phyloP scores from a whole-genome alignment of 495 filamentous ascomycete species.

The Cudoniella acicularis region DNA sequence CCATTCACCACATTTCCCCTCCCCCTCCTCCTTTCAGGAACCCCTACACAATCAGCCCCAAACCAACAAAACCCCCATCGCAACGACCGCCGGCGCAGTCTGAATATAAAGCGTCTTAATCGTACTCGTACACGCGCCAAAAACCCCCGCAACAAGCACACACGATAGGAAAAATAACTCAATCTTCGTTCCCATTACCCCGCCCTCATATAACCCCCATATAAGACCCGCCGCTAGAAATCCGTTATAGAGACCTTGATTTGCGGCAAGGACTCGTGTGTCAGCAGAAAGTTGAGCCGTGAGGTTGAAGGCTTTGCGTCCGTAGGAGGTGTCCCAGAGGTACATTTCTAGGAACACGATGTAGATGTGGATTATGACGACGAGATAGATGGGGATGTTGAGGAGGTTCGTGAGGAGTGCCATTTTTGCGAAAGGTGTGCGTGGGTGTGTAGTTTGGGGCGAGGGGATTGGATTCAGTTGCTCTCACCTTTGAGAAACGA shows the following conservation, averaged over 20 bases:
- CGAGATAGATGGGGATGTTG: no score
- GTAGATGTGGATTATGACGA: constrained; percentile 30
- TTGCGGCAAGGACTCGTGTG: constrained; percentile 28
- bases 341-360: constrained; percentile 32
- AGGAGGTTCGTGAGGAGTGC: no score
- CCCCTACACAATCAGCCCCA: no score
- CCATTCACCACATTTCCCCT: no score
- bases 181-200: constrained; percentile 24
- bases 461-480: no score
- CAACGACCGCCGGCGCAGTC: constrained; percentile 21
- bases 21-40: no score
- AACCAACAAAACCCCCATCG: not conserved
- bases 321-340: constrained; percentile 31
- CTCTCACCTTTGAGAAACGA: no score
- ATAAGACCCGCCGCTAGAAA: constrained; percentile 32
- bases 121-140: constrained; percentile 27
- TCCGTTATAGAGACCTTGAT: constrained; percentile 37
- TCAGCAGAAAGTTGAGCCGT: constrained; percentile 26
- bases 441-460: no score
- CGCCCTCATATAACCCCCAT: constrained; percentile 29
- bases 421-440: no score
- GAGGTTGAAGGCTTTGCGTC: constrained; percentile 28
- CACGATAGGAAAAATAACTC: constrained; percentile 31
- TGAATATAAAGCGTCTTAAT: constrained; percentile 29
- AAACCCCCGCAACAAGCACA: constrained; percentile 30